These are phyloP conservation scores for Lachnellula hyalina DNA, from an alignment of 2,329 filamentous ascomycete species.

Conservation along the genomic window DNA sequence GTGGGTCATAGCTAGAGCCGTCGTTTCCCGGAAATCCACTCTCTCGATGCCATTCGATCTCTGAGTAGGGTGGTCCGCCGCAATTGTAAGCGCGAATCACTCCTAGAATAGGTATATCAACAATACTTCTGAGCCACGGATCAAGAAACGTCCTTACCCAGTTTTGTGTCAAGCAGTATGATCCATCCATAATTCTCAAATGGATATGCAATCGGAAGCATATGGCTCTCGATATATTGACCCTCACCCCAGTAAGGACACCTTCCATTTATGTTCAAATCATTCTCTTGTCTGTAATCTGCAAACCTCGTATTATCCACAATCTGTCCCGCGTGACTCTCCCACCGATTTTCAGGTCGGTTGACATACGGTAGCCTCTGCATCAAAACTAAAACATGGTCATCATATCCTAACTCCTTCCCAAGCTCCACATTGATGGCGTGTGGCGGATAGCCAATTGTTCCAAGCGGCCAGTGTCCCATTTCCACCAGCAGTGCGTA, in stretches of 20 bases:
- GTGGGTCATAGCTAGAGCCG: not conserved
- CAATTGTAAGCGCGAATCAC: not conserved
- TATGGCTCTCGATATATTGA: not conserved
- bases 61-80: not conserved
- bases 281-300: not conserved
- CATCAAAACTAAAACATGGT: not conserved
- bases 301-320: not conserved
- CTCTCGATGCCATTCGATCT: not conserved
- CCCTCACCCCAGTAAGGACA: not conserved
- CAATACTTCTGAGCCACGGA: not conserved
- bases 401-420: not conserved
- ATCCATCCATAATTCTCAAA: not conserved
- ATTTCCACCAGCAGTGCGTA: conserved; percentile 1
- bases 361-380: not conserved
- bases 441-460: not conserved
- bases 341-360: not conserved
- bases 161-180: not conserved
- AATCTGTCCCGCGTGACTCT: not conserved
- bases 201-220: not conserved
- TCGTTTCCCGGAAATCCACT: not conserved
- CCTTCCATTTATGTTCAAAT: not conserved
- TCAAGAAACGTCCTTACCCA: not conserved
- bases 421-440: not conserved
- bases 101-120: not conserved
- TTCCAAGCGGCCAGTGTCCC: not conserved